These are phyloP conservation scores for Phoenix roebelenii DNA, from an alignment of 176 grass and related monocot species.

Conservation along the genomic window DNA sequence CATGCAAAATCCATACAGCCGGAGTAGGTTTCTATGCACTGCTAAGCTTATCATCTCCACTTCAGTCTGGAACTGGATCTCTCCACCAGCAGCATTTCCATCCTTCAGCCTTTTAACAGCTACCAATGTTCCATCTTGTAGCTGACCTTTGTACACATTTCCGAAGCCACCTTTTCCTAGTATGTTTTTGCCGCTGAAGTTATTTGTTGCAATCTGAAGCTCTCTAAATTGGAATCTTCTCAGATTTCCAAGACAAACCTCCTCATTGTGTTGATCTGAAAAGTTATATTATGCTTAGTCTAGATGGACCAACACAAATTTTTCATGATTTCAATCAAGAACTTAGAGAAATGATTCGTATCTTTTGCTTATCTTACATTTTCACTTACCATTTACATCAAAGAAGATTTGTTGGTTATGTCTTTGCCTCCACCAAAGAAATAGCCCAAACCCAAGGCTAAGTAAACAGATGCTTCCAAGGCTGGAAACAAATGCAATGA, in stretches of 20 bases:
- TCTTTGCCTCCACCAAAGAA: conserved; percentile 58
- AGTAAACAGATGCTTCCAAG: conserved; percentile 43
- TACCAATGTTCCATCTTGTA: conserved; percentile 51
- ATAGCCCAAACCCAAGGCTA: conserved; percentile 30
- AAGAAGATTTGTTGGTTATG: conserved; percentile 47
- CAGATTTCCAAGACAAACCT: conserved; percentile 49
- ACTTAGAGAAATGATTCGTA: not conserved
- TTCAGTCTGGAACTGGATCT: conserved; percentile 18
- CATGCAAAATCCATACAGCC: conserved; percentile 14
- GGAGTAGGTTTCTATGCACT: conserved; percentile 18
- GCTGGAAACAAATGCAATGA: conserved; percentile 52
- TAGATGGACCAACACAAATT: not conserved
- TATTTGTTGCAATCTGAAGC: conserved; percentile 66
- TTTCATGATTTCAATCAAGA: not conserved
- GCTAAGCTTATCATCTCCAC: conserved; percentile 22
- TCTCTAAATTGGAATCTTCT: conserved; percentile 74
- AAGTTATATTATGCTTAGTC: not conserved
- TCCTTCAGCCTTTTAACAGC: conserved; percentile 73
- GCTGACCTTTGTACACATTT: conserved; percentile 56
- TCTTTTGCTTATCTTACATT: not conserved
- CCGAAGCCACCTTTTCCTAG: conserved; percentile 74
- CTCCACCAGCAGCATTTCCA: conserved; percentile 12
- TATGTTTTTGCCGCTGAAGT: conserved; percentile 69
- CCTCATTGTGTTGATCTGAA: conserved; percentile 55
- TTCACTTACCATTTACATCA: conserved; percentile 46